Conservation (phyloP, 495 filamentous ascomycete species). For the Penicillium manginii region DNA sequence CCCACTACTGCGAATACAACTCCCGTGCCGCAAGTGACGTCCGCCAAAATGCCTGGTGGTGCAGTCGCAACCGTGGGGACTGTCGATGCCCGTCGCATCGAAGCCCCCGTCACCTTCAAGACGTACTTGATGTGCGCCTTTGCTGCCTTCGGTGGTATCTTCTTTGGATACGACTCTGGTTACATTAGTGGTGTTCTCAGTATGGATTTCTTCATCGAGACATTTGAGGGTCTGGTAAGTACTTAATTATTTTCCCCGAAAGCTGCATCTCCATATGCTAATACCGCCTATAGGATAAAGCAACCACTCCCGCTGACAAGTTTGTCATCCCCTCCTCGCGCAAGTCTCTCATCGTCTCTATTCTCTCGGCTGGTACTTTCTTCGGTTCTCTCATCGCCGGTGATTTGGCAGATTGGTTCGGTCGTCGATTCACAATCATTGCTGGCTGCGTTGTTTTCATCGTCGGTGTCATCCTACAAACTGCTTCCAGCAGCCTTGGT, state of each 20-base stretch:
- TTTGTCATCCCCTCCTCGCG: slow-evolving; percentile 53
- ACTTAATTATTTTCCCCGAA: background rate
- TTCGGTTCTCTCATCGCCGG: slow-evolving; percentile 73
- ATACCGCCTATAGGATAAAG: slow-evolving; percentile 23
- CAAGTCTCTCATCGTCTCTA: slow-evolving; percentile 70
- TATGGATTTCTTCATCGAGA: slow-evolving; percentile 55
- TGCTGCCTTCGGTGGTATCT: slow-evolving; percentile 62
- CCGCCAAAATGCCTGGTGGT: slow-evolving; percentile 30
- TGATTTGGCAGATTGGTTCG: slow-evolving; percentile 69
- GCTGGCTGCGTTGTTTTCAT: slow-evolving; percentile 66
- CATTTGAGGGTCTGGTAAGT: slow-evolving; percentile 44
- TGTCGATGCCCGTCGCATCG: slow-evolving; percentile 49
- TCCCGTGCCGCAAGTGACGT: slow-evolving; percentile 22
- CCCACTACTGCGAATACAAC: slow-evolving; percentile 11
- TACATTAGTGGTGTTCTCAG: slow-evolving; percentile 58
- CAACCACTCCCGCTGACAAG: slow-evolving; percentile 23
- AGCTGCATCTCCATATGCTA: background rate
- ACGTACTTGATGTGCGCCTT: slow-evolving; percentile 66
- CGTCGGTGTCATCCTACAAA: slow-evolving; percentile 66
- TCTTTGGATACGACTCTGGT: slow-evolving; percentile 59
- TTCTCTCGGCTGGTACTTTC: slow-evolving; percentile 77
- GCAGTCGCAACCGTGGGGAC: slow-evolving; percentile 30
- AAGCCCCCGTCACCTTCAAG: slow-evolving; percentile 66
- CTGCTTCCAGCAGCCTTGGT: slow-evolving; percentile 47
- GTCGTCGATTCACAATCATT: slow-evolving; percentile 71